Evolutionary conservation across 1,284 basidiomycete species (phyloP).

Genomic region (Hypsizygus ulmarius): DNA sequence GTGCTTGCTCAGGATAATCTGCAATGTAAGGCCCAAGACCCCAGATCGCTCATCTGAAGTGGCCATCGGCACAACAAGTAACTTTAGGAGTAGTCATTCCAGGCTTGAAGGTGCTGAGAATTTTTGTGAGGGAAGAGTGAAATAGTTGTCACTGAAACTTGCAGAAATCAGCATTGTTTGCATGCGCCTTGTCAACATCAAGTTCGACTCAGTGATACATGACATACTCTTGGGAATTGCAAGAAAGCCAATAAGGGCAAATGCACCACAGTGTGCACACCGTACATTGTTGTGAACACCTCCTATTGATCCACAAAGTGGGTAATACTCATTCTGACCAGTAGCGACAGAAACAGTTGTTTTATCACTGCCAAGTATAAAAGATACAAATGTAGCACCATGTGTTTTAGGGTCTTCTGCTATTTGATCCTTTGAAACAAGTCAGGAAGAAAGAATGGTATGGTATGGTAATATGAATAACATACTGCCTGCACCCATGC

Average conservation of each 20-base stretch:
- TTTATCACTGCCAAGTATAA: slow-evolving; percentile 31
- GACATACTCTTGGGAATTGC: slow-evolving; percentile 28
- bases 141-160: slow-evolving; percentile 24
- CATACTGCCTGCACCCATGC: slow-evolving; percentile 28
- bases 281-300: slow-evolving; percentile 25
- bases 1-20: slow-evolving; percentile 24
- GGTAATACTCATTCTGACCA: slow-evolving; percentile 19
- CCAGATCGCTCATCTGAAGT: slow-evolving; percentile 23
- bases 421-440: slow-evolving; percentile 7
- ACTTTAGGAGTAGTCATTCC: slow-evolving; percentile 23
- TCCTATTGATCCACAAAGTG: slow-evolving; percentile 24
- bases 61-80: slow-evolving; percentile 21
- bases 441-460: background rate
- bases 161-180: slow-evolving; percentile 14
- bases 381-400: slow-evolving; percentile 23
- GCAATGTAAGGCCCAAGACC: slow-evolving; percentile 26
- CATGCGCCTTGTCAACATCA: slow-evolving; percentile 13
- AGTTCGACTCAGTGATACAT: no score
- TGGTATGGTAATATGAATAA: background rate
- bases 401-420: slow-evolving; percentile 17
- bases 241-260: slow-evolving; percentile 26
- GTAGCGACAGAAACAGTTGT: slow-evolving; percentile 31
- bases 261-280: slow-evolving; percentile 20
- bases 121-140: slow-evolving; percentile 20
- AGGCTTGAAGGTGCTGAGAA: slow-evolving; percentile 17